Base-by-base conservation (phyloP, 805 yeast species). In the Maudiozyma bulderi region DNA sequence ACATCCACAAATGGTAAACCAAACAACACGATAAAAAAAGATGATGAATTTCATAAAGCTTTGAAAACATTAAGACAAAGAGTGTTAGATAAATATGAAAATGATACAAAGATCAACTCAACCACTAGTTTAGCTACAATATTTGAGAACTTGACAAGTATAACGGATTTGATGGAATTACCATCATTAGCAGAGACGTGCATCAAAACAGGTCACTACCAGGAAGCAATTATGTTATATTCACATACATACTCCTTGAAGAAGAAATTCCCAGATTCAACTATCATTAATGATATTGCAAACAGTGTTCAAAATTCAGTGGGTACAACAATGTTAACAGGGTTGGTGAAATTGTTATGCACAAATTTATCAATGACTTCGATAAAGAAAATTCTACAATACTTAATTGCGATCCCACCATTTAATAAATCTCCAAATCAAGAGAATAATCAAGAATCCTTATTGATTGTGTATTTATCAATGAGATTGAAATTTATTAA, bases 171-270 rank as follows among this genome's bases (percentile, higher is more conserved):
- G 8, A 70, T 91, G 55, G 95, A 87, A 59, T 69, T 93, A 34
- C 97, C 99, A 1, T 75, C 95, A 1, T 64, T 91, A 44, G 81
- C 91, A 34, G 75, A 81, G 44, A 80, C 90, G n/a, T 87, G 97
- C 65, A 86, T 90, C 9, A 73, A 79, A 44, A 83, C 84, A 44
- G 96, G 96, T 0, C 86, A 85, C 59, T 93, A 90, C 61, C 84
- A 88, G 34, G 95, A 89, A 59, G 89, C 96, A 8, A 75, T 91
- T 35, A 95, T 91, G 62, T 77, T 91, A 11, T 84, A 89, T 10
- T 76, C 84, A 32, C 81, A 86, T 57, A 80, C 85, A 0, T 76
- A 82, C 53, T 74, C 95, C 48, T 70, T 93, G 28, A 70, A 75
- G 0, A 77, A 81, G 14, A 73, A 95, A 50, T 90, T 83, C 63